Conservation (phyloP, 148 eudicot genomes). For the Nyssa sinensis region DNA sequence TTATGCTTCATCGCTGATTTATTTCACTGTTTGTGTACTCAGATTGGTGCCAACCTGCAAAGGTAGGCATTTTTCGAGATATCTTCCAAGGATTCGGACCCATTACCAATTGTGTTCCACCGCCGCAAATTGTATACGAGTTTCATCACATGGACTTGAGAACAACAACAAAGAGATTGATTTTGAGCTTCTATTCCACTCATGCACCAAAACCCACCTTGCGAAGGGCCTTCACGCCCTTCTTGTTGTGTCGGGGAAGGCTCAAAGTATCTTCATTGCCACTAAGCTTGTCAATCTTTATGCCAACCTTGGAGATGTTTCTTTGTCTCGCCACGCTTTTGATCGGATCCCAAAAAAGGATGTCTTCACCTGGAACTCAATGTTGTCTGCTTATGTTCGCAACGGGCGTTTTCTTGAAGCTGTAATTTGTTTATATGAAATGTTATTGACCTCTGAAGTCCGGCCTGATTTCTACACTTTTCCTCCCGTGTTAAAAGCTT, state of each 20-base stretch:
- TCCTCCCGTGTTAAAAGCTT: too few species aligned
- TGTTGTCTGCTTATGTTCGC: conserved; percentile 62
- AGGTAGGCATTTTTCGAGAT: conserved; percentile 15
- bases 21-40: conserved; percentile 5
- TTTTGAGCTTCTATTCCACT: conserved; percentile 43
- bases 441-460: conserved; percentile 38
- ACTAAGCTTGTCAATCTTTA: conserved; percentile 59
- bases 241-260: conserved; percentile 53
- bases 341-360: conserved; percentile 43
- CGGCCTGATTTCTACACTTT: conserved; percentile 65
- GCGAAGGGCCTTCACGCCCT: conserved; percentile 50
- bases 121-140: conserved; percentile 22
- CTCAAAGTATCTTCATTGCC: conserved; percentile 37
- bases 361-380: too few species aligned
- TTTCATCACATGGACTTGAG: conserved; percentile 28
- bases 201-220: conserved; percentile 29
- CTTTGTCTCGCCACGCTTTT: conserved; percentile 39
- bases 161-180: conserved; percentile 27
- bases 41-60: conserved; percentile 25
- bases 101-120: conserved; percentile 27
- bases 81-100: conserved; percentile 14
- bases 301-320: conserved; percentile 50
- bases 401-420: conserved; percentile 38
- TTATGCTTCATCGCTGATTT: background rate
- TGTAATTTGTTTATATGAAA: too few species aligned